phyloP scores from a whole-genome alignment of 257 asterid species.

The Nicotiana paniculata region DNA sequence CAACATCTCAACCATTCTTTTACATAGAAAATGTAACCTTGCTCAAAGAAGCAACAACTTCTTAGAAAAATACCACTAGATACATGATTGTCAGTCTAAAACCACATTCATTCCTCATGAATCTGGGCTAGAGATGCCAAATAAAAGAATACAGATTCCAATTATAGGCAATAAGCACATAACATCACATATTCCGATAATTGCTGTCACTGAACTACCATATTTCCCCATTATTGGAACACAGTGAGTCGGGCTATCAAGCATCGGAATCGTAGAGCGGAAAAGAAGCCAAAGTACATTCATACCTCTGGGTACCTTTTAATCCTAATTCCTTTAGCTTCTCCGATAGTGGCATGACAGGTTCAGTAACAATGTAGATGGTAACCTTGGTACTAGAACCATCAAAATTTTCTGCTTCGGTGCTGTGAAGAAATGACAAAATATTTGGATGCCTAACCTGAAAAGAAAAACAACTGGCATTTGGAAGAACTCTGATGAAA shows the following conservation, averaged over 20 bases:
- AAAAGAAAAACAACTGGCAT: conserved; percentile 14
- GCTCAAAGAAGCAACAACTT: neutral
- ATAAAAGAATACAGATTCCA: neutral
- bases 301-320: conserved; percentile 78
- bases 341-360: conserved; percentile 91
- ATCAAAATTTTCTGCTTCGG: conserved; percentile 80
- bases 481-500: conserved; percentile 8
- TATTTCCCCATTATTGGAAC: neutral
- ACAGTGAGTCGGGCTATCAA: neutral
- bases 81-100: neutral
- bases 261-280: neutral
- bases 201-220: neutral
- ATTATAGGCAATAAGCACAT: neutral
- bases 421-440: conserved; percentile 87
- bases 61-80: neutral
- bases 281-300: conserved; percentile 5
- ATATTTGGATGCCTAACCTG: conserved; percentile 99
- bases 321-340: conserved; percentile 89
- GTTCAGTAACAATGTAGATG: conserved; percentile 89
- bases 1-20: neutral
- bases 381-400: conserved; percentile 79
- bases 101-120: neutral
- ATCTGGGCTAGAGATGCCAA: neutral
- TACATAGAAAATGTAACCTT: neutral
- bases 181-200: neutral